Evolutionary conservation across 1,139 yeast species (phyloP).

Genomic region (Meyerozyma sp.): DNA sequence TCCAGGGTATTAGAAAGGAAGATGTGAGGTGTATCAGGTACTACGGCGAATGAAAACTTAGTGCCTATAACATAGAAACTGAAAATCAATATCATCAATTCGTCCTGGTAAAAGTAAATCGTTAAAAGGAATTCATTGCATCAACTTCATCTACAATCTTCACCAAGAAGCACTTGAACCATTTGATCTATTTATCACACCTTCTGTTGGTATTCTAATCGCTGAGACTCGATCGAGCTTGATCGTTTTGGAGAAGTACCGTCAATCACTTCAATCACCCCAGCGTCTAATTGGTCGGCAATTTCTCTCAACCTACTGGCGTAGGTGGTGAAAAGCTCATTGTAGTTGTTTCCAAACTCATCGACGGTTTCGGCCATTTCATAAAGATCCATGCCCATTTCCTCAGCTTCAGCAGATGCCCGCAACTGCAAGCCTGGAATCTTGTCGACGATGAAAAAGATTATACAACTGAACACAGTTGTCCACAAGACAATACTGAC

Average conservation of each 20-base stretch:
- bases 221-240: not conserved
- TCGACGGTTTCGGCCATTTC: slow-evolving; percentile 27
- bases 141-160: too few species aligned
- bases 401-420: slow-evolving; percentile 37
- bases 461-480: slow-evolving; percentile 29
- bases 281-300: slow-evolving; percentile 11
- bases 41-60: not conserved
- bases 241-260: slow-evolving; percentile 6
- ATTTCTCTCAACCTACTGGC: slow-evolving; percentile 14
- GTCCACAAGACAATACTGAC: slow-evolving; percentile 37
- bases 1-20: slow-evolving; percentile 7
- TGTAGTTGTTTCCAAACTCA: slow-evolving; percentile 23
- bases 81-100: too few species aligned
- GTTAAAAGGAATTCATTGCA: too few species aligned
- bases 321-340: slow-evolving; percentile 14
- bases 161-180: too few species aligned
- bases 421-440: slow-evolving; percentile 44
- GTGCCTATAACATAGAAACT: too few species aligned
- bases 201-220: not conserved
- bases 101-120: too few species aligned
- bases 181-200: not conserved
- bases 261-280: slow-evolving; percentile 14
- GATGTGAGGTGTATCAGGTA: not conserved
- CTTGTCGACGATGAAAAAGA: slow-evolving; percentile 37
- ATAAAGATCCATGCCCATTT: slow-evolving; percentile 42